Evolutionary conservation across 2,329 filamentous ascomycete species (phyloP), one percentile per base, ranked within the genome.

Genomic region (Tothia fuscella): DNA sequence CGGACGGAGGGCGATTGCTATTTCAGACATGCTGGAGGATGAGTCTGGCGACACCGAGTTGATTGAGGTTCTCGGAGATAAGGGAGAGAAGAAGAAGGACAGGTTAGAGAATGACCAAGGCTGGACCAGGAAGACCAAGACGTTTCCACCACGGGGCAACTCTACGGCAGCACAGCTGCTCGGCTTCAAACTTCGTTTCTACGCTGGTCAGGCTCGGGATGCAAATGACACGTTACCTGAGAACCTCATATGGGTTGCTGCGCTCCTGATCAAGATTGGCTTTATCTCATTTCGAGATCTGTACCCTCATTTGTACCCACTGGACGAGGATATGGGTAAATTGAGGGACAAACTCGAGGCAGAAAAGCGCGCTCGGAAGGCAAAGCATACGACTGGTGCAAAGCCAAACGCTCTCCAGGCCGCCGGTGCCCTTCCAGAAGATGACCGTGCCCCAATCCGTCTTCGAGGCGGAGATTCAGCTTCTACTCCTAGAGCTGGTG

Each of bases 141-240:
- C 84, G 0, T 64, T 91, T 3, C 88, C 88, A 4, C 86, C 88
- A 1, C 70, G 74, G 22, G 91, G 93, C 22, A 98, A 95, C 57
- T 77, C 81, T 32, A 85, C 93, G 45, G 91, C 91, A 1, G 93
- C 93, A 22, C 91, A 96, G 57, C 72, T 98, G 3, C 77, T 98
- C 12, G 91, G 91, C 3, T 98, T 98, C 71, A 98, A 98, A 62
- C 73, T 98, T 38, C 83, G 85, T 12, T 98, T 94, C 60, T 98
- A 98, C 56, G 82, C 85, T 30, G 93, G 86, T 0, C 69, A 79
- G 21, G 78, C 82, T 26, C 76, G 89, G 43, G 77, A 84, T 46
- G 72, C 78, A 41, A 67, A 73, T 1, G 91, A 96, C 53, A 71
- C 79, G 3, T 70, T 96, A 2, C 91, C 91, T 0, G 84, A 91